These are phyloP conservation scores for Monosporascus sp. DNA, from an alignment of 2,329 filamentous ascomycete species.

Conservation along the genomic window DNA sequence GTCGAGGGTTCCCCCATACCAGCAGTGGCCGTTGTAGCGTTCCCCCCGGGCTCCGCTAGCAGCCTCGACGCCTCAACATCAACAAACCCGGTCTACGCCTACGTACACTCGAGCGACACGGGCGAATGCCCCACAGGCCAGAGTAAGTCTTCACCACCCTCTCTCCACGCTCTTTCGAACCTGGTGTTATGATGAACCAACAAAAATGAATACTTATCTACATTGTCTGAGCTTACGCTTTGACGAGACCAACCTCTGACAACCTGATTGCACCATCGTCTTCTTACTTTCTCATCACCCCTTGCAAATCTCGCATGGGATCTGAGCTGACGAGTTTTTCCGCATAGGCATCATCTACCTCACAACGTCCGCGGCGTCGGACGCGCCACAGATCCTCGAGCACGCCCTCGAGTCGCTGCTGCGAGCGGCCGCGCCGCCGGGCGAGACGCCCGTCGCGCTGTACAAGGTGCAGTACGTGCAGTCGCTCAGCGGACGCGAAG, in stretches of 20 bases:
- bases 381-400: slow-evolving; percentile 32
- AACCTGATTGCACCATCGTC: slow-evolving; percentile 63
- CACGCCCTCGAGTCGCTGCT: slow-evolving; percentile 38
- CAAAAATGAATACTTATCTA: slow-evolving; percentile 96
- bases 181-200: slow-evolving; percentile 76
- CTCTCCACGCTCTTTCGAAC: slow-evolving; percentile 10
- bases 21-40: slow-evolving; percentile 65
- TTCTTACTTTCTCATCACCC: slow-evolving; percentile 10
- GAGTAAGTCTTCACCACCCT: slow-evolving; percentile 60
- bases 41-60: slow-evolving; percentile 49
- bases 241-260: slow-evolving; percentile 88
- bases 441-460: slow-evolving; percentile 29
- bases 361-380: slow-evolving; percentile 29
- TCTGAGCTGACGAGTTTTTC: slow-evolving; percentile 10
- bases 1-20: slow-evolving; percentile 72
- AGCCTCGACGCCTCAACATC: slow-evolving; percentile 20
- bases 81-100: slow-evolving; percentile 47
- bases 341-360: slow-evolving; percentile 31
- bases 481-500: slow-evolving; percentile 21
- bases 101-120: slow-evolving; percentile 82
- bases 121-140: slow-evolving; percentile 85
- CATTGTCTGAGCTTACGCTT: slow-evolving; percentile 90
- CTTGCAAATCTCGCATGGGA: not conserved
- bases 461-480: slow-evolving; percentile 55
- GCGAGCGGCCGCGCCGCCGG: slow-evolving; percentile 18